These are phyloP conservation scores for Magnolia sinica DNA, from an alignment of 164 flowering plant species.

Conservation along the genomic window DNA sequence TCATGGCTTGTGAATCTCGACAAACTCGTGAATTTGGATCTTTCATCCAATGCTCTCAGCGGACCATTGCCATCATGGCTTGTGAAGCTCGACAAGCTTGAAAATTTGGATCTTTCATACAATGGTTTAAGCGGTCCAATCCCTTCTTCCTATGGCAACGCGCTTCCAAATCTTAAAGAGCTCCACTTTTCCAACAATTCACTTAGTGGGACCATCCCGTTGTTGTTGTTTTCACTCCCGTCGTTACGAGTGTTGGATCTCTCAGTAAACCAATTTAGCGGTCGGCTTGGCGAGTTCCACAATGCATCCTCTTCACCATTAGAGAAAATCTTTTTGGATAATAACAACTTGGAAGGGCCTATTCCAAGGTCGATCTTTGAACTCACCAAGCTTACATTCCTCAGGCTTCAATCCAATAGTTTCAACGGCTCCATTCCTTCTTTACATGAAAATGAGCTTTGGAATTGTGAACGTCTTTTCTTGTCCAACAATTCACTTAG, in stretches of 20 bases:
- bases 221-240: conserved; percentile 32
- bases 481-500: conserved; percentile 25
- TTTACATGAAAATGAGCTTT: not conserved
- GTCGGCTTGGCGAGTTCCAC: conserved; percentile 18
- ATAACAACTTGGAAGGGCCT: conserved; percentile 30
- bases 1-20: conserved; percentile 23
- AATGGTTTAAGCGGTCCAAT: conserved; percentile 32
- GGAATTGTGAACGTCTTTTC: not conserved
- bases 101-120: conserved; percentile 14
- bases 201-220: conserved; percentile 35
- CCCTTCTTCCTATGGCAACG: conserved; percentile 18
- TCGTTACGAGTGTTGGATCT: conserved; percentile 23
- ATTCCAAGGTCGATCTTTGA: conserved; percentile 25
- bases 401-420: conserved; percentile 28
- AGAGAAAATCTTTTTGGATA: conserved; percentile 10
- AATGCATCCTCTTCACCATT: conserved; percentile 10
- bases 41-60: conserved; percentile 33
- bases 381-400: conserved; percentile 12
- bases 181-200: conserved; percentile 30
- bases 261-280: conserved; percentile 28
- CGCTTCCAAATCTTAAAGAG: conserved; percentile 16
- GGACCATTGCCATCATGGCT: conserved; percentile 33
- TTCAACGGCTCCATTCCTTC: conserved; percentile 19
- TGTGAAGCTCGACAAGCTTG: not conserved
- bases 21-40: conserved; percentile 32